Evolutionary conservation across 345 rosid species (phyloP).

Genomic region (Brassica cretica): DNA sequence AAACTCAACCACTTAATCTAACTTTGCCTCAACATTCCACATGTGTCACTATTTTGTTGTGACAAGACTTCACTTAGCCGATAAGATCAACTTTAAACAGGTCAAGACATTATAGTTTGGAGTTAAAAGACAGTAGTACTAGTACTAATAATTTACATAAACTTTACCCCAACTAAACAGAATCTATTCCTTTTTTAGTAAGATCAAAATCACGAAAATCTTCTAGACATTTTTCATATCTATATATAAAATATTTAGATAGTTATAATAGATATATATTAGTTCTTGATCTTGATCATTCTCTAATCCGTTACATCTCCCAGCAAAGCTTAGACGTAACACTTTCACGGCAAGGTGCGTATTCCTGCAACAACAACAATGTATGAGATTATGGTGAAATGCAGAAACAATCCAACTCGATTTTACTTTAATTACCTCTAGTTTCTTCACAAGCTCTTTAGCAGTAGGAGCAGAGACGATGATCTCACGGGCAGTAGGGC

Average conservation of each 20-base stretch:
- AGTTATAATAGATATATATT: slow-evolving; percentile 8
- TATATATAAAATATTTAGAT: slow-evolving; percentile 8
- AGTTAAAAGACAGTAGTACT: slow-evolving; percentile 16
- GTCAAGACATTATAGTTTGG: slow-evolving; percentile 12
- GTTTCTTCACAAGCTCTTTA: slow-evolving; percentile 70
- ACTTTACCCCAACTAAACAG: slow-evolving; percentile 26
- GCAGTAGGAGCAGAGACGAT: slow-evolving; percentile 93
- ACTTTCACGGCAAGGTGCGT: slow-evolving; percentile 83
- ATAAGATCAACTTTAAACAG: not conserved
- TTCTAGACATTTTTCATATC: not conserved
- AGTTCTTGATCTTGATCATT: slow-evolving; percentile 30
- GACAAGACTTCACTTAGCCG: not conserved
- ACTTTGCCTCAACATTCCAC: slow-evolving; percentile 20
- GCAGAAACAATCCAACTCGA: not conserved
- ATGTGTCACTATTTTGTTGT: slow-evolving; percentile 7
- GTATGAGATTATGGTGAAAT: slow-evolving; percentile 7
- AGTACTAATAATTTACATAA: slow-evolving; percentile 33
- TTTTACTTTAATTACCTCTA: slow-evolving; percentile 62
- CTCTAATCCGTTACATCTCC: slow-evolving; percentile 51
- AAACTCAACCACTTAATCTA: slow-evolving; percentile 24
- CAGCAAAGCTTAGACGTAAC: slow-evolving; percentile 80
- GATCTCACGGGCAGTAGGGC: slow-evolving; percentile 82
- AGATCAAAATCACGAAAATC: slow-evolving; percentile 22
- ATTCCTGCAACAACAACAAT: slow-evolving; percentile 51
- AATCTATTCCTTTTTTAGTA: slow-evolving; percentile 35